A percentile compares a stretch with the other conserved stretches of the same genome.
These are phyloP conservation scores for Penicillium samsonianum DNA, from an alignment of 495 filamentous ascomycete species.

Conservation along the genomic window DNA sequence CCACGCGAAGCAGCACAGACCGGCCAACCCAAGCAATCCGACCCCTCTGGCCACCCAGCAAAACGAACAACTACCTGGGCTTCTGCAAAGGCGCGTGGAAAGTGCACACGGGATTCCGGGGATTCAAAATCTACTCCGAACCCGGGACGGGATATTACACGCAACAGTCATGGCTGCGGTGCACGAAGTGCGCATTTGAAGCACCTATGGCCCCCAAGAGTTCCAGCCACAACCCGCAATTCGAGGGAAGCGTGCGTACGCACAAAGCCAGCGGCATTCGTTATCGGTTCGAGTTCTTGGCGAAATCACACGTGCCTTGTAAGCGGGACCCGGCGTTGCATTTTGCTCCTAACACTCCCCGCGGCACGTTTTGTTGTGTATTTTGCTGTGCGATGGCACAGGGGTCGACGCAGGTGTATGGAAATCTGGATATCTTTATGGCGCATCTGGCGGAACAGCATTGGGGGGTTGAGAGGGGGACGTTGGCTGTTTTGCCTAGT, in stretches of 20 bases:
- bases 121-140: conserved; percentile 34
- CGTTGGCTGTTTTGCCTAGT: conserved; percentile 23
- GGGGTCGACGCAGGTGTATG: conserved; percentile 35
- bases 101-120: conserved; percentile 42
- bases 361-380: conserved; percentile 44
- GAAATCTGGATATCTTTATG: conserved; percentile 45
- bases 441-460: conserved; percentile 39
- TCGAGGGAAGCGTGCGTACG: conserved; percentile 34
- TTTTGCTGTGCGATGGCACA: conserved; percentile 47
- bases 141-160: conserved; percentile 40
- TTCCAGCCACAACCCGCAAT: conserved; percentile 4
- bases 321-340: conserved; percentile 19
- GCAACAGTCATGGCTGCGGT: conserved; percentile 39
- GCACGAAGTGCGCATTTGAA: conserved; percentile 47
- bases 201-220: conserved; percentile 26
- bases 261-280: conserved; percentile 37
- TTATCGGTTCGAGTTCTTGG: conserved; percentile 53
- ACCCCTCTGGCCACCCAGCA: conserved; percentile 33
- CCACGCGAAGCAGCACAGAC: conserved; percentile 1
- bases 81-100: conserved; percentile 57
- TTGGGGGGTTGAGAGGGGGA: conserved; percentile 17
- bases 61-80: conserved; percentile 47
- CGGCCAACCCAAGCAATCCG: not conserved
- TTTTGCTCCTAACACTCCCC: conserved; percentile 12
- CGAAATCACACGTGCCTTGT: conserved; percentile 46